Percentiles rank a stretch among this genome's conserved stretches.
phyloP scores from a whole-genome alignment of 75 land plant genomes.

The Pinus taeda region DNA sequence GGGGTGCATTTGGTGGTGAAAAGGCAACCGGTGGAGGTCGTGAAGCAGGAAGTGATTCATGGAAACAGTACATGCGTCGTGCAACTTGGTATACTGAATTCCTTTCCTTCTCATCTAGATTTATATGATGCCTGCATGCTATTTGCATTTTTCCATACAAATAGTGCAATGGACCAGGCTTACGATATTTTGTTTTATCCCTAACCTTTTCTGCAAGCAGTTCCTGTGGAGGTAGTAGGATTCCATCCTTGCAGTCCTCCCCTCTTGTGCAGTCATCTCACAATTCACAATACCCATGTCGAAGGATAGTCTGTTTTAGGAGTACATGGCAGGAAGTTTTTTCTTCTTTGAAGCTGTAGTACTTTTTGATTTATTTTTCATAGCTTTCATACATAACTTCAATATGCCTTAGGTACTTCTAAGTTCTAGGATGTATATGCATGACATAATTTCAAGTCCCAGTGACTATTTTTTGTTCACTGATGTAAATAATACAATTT shows the following conservation, averaged over 20 bases:
- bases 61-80: slow-evolving; percentile 99
- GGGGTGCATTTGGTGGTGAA: slow-evolving; percentile 99
- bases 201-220: background rate
- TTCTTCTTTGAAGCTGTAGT: too few relatives aligned
- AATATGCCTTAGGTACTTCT: too few relatives aligned
- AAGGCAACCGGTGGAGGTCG: slow-evolving; percentile 99
- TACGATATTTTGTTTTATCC: background rate
- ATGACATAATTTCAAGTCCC: too few relatives aligned
- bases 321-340: too few relatives aligned
- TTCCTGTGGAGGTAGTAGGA: background rate
- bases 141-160: background rate
- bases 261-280: background rate
- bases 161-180: background rate
- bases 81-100: slow-evolving; percentile 70
- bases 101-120: background rate
- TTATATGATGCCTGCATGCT: slow-evolving; percentile 4
- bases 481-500: too few relatives aligned
- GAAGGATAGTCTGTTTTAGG: too few relatives aligned
- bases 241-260: background rate
- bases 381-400: too few relatives aligned
- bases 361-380: too few relatives aligned
- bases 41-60: slow-evolving; percentile 98
- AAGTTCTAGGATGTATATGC: too few relatives aligned
- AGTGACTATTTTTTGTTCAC: too few relatives aligned
- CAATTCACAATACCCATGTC: background rate